Base-by-base conservation (phyloP, 208 protist species). In the Acanthamoeba culbertsoni region DNA sequence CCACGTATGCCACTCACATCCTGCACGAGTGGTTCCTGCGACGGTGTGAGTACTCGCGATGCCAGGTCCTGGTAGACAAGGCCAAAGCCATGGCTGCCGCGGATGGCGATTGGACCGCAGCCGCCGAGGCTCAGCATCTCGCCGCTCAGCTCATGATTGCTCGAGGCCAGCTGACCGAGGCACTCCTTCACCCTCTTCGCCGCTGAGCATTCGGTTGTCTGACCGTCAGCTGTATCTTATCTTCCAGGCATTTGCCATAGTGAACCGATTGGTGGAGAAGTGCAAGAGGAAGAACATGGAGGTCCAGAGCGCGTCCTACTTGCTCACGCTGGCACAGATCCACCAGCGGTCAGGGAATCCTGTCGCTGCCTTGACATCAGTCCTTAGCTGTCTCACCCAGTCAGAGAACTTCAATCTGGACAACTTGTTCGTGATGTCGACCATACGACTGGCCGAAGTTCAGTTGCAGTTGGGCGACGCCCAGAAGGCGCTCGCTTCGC, bases 11-110 rank as follows among this genome's bases (percentile, higher is more conserved):
- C 35, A 42, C 37, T 45, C 82, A 90, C 82, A 90, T 90, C 31
- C 82, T 90, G 16, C 82, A 90, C n/a, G 82, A 90, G 7, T 90
- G 82, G 82, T 90, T 62, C 82, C 55, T 90, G n/a, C 82, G 82
- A 68, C 12, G 82, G 82, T 84, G 73, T 20, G 73, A 84, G 45
- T 84, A 57, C 28, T 51, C 73, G 73, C 73, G 73, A 14, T 84
- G 73, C 31, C 73, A 84, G 55, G 73, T 84, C 28, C 73, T 84
- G 45, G 73, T 84, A 26, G 73, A 62, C 23, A 90, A 90, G 42
- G 82, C 82, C 3, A 68, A 90, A 37, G 82, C 82, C 35, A 90
- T 90, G 73, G 73, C 73, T 35, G 43, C 73, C 8, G n/a, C 73
- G 26, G 43, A 84, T 55, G 73, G 73, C 18, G 73, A 84, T 31